Evolutionary conservation across 331 rosid species (phyloP).

Genomic region (Malus hybrid): DNA sequence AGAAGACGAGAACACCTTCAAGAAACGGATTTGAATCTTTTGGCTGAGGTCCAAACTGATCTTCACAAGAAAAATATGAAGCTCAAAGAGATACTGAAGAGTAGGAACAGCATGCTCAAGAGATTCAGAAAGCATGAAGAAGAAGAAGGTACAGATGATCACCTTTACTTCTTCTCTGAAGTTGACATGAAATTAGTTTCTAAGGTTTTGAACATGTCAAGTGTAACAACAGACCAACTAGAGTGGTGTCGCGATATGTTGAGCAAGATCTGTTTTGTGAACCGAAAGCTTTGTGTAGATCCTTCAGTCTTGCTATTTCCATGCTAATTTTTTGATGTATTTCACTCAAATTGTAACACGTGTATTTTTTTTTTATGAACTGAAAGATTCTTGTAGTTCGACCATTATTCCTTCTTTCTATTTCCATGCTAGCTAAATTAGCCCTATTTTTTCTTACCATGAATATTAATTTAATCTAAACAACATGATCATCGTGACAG

Average conservation of each 20-base stretch:
- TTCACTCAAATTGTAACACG: no score
- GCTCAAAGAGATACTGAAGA: constrained; percentile 43
- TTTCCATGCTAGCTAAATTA: no score
- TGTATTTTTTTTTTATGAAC: no score
- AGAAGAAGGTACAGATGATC: constrained; percentile 36
- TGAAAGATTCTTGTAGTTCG: no score
- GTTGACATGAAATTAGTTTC: constrained; percentile 81
- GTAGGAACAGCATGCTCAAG: constrained; percentile 70
- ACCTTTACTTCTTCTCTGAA: constrained; percentile 62
- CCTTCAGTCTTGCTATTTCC: constrained; percentile 84
- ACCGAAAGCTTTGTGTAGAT: constrained; percentile 56
- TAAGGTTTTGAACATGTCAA: constrained; percentile 77
- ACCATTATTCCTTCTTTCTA: no score
- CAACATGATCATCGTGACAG: no score
- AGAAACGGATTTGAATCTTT: constrained; percentile 57
- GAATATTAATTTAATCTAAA: no score
- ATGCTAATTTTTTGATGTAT: not conserved
- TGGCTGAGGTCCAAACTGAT: constrained; percentile 41
- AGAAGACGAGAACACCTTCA: constrained; percentile 36
- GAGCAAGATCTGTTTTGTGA: constrained; percentile 47
- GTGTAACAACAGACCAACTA: constrained; percentile 70
- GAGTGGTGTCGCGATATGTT: constrained; percentile 80
- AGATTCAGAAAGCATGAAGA: constrained; percentile 33
- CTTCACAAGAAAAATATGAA: constrained; percentile 81
- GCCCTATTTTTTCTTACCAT: no score